Base-by-base conservation (phyloP, 495 filamentous ascomycete genomes). In the Lepraria neglecta region DNA sequence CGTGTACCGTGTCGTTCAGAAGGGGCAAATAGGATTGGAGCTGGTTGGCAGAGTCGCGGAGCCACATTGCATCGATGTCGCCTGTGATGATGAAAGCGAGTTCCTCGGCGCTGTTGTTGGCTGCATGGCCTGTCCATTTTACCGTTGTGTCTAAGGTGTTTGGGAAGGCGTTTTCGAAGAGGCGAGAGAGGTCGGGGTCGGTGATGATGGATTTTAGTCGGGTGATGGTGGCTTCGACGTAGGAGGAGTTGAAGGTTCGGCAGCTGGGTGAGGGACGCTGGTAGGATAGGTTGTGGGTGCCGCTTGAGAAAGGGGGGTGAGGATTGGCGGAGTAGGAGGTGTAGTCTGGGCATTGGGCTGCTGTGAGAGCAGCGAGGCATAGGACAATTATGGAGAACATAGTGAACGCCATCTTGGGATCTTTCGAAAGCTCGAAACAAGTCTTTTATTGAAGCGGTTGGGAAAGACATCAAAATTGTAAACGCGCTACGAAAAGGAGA, bases 61-160 rank as follows among this genome's bases (percentile, higher is more conserved):
- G 75, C 85, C 85, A 88, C 83, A 87, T 86, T 54, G 84, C 83
- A 59, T 84, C 59, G 68, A 84, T 84, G 66, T 84, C 81, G 28
- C 83, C 82, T 15, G 82, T 85, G 65, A 85, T 83, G 33, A 86
- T 69, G 63, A 84, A 86, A 21, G 70, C 68, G 4, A 65, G 71
- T 19, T 53, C 50, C 19, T 68, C 58, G 27, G 67, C 71, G 4
- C 67, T 64, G 61, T 76, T 70, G 65, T 77, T 72, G 52, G 71
- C 69, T 21, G 83, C 79, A 55, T 76, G 77, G 21, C 83, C 84
- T 62, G 74, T 80, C 83, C 82, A 87, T 53, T 77, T 77, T 60
- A 88, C 75, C 2, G 85, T 81, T 5, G 85, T 88, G 64, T 88
- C 84, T 54, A 88, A 71, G 2, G 84, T 85, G 70, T 85, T 87